These are phyloP conservation scores for Endocalyx cinctus DNA, from an alignment of 2,329 filamentous ascomycete genomes.

Conservation along the genomic window DNA sequence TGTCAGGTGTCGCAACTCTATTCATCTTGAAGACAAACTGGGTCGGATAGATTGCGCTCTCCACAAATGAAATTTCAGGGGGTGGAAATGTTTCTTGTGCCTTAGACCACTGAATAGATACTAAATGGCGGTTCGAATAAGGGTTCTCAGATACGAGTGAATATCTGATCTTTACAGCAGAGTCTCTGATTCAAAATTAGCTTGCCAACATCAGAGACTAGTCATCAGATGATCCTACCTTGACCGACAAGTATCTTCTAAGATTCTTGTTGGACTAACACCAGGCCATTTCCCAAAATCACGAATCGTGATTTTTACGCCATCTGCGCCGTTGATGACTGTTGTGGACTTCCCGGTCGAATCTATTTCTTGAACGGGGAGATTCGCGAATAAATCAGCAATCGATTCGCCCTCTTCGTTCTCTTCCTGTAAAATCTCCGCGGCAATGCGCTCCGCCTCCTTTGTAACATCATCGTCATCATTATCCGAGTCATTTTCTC, in stretches of 20 bases:
- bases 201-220: background rate
- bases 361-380: constrained; percentile 59
- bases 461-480: constrained; percentile 45
- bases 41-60: constrained; percentile 41
- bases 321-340: constrained; percentile 47
- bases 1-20: constrained; percentile 66
- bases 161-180: constrained; percentile 62
- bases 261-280: constrained; percentile 65
- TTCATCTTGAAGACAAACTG: constrained; percentile 69
- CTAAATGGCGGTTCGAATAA: constrained; percentile 70
- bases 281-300: constrained; percentile 85
- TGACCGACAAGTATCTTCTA: constrained; percentile 85
- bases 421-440: constrained; percentile 53
- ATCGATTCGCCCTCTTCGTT: constrained; percentile 48
- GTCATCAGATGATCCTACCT: constrained; percentile 45
- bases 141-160: constrained; percentile 66
- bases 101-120: constrained; percentile 77
- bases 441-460: constrained; percentile 55
- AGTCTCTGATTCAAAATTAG: constrained; percentile 51
- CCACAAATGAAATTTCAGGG: constrained; percentile 38
- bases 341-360: constrained; percentile 56
- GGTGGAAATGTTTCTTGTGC: constrained; percentile 47
- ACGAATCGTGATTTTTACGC: constrained; percentile 58
- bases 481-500: constrained; percentile 18
- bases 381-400: constrained; percentile 53